Evolutionary conservation across 352 stramenopile genomes (phyloP), one percentile per base, ranked within the genome.

Genomic region (Phytophthora ramorum): DNA sequence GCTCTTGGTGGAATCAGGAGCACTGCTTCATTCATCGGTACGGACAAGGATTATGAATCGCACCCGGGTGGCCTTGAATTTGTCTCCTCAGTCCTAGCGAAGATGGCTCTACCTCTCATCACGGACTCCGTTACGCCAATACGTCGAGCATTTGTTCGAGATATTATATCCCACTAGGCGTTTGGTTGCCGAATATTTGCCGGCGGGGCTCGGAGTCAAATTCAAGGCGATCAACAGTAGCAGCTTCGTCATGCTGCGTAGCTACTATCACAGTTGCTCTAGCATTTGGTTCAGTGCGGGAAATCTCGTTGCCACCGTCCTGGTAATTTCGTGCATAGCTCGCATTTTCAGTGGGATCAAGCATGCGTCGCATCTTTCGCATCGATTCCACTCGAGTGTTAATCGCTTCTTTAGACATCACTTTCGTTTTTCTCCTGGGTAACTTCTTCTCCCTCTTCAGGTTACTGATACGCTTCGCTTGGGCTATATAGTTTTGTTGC

Each of bases 351-450:
- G 40, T 60, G 4, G 75, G 73, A 24, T 84, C 75, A 6, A 84
- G 41, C 75, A 84, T 83, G 32, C 75, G 58, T 7, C 72, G 56
- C 69, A 24, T 47, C 22, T 35, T 22, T 48, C 58, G 64, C 30
- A 68, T 55, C 20, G 52, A 32, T n/a, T 54, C 48, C 41, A 4
- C 10, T 48, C 58, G 64, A 58, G 16, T 13, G 24, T 41, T 51
- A 22, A 47, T 58, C 5, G 9, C 32, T 54, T 62, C 28, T 57
- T 55, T 65, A 16, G 17, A 2, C 19, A 30, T 9, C 3, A 55
- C n/a, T 16, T 64, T 73, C 10, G 14, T 3, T 45, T 28, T 63
- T 40, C 38, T 48, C 10, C 53, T 69, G 0, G 10, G 44, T 1
- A 38, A 0, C 7, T 53, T 69, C 4, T 58, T 63, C 17, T 35